Evolutionary conservation across 176 grass and related monocot species (phyloP).

Genomic region (Oryza punctata): DNA sequence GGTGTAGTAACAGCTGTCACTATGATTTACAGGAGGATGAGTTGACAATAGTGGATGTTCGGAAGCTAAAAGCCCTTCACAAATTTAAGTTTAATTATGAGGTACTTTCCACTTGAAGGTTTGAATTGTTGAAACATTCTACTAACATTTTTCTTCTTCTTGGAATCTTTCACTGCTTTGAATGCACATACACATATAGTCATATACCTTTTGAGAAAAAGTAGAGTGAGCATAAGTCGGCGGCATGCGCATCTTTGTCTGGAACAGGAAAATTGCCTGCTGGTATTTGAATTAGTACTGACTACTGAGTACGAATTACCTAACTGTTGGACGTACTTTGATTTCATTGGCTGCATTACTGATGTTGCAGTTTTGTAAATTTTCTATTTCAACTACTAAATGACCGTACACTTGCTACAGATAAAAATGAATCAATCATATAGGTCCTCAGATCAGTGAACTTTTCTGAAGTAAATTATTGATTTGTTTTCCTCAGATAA

Average conservation of each 20-base stretch:
- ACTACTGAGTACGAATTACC: conserved; percentile 32
- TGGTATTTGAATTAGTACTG: conserved; percentile 13
- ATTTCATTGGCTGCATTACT: conserved; percentile 13
- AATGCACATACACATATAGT: conserved; percentile 12
- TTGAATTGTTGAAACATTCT: conserved; percentile 18
- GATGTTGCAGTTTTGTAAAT: conserved; percentile 27
- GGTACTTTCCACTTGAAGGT: conserved; percentile 48
- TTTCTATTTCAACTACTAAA: conserved; percentile 18
- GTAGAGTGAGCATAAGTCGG: conserved; percentile 9
- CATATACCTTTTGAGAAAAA: background rate
- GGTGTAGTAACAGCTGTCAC: conserved; percentile 24
- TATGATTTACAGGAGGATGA: conserved; percentile 87
- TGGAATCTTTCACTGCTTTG: conserved; percentile 13
- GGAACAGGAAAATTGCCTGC: background rate
- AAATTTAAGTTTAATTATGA: conserved; percentile 87
- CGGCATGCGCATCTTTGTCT: background rate
- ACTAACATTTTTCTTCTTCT: conserved; percentile 9
- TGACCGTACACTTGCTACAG: background rate
- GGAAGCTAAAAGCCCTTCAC: conserved; percentile 72
- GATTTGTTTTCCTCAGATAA: conserved; percentile 72
- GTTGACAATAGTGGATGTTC: conserved; percentile 93
- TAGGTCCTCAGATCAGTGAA: background rate
- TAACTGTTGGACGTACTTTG: conserved; percentile 1
- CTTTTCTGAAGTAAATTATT: conserved; percentile 40
- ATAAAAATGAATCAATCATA: background rate